phyloP scores from a whole-genome alignment of 768 basidiomycete genomes.

The Tulasnella sp. region DNA sequence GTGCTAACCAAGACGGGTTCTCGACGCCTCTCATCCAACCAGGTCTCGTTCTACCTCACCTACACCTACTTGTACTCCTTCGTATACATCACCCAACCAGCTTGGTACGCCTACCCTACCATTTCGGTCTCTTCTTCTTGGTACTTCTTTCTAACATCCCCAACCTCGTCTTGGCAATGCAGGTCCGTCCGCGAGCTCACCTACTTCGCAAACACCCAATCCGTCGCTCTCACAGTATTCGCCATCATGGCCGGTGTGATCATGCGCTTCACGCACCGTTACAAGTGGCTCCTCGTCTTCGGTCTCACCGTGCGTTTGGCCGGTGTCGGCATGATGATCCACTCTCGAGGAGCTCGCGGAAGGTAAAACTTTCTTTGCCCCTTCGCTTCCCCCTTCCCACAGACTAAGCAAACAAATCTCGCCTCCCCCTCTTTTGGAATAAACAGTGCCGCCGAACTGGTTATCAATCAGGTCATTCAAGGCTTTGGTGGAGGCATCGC shows the following conservation, averaged over 20 bases:
- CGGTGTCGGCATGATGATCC: slow-evolving; percentile 67
- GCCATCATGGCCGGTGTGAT: slow-evolving; percentile 56
- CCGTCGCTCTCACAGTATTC: slow-evolving; percentile 57
- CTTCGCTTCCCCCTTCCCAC: background rate
- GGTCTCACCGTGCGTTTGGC: slow-evolving; percentile 59
- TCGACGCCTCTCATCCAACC: background rate
- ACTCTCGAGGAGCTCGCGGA: slow-evolving; percentile 58
- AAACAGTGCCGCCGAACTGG: slow-evolving; percentile 41
- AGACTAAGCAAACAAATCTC: slow-evolving; percentile 36
- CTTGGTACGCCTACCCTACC: background rate
- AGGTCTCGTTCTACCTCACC: slow-evolving; percentile 48
- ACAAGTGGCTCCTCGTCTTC: slow-evolving; percentile 55
- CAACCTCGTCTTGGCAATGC: slow-evolving; percentile 32
- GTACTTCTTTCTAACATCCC: slow-evolving; percentile 29
- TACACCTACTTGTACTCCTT: slow-evolving; percentile 72
- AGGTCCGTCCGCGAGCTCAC: slow-evolving; percentile 56
- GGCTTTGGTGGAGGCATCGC: slow-evolving; percentile 72
- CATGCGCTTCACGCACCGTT: slow-evolving; percentile 52
- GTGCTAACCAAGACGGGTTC: too few species aligned
- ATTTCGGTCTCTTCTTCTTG: too few species aligned
- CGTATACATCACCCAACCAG: slow-evolving; percentile 49
- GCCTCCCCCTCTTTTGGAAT: too few species aligned
- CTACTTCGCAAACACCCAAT: slow-evolving; percentile 62
- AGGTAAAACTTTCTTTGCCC: background rate
- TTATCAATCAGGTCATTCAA: slow-evolving; percentile 66